These are phyloP conservation scores for Cenchrus fungigraminus DNA, from an alignment of 176 grass and related monocot species.

Conservation along the genomic window DNA sequence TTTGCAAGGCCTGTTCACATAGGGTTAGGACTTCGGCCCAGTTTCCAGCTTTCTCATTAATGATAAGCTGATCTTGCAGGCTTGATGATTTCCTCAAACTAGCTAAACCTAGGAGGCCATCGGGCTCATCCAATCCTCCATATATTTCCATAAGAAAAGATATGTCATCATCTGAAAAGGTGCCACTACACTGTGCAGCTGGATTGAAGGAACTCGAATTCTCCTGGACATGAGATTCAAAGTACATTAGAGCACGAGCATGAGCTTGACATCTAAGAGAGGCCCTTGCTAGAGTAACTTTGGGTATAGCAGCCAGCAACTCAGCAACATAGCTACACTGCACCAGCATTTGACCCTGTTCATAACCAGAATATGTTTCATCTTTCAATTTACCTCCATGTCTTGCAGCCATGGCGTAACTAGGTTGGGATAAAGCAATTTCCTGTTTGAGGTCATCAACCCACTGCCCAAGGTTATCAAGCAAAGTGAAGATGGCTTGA, in stretches of 20 bases:
- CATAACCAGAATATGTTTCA: conserved; percentile 43
- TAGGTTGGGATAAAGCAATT: conserved; percentile 81
- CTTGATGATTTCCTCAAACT: conserved; percentile 86
- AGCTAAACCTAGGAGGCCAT: conserved; percentile 87
- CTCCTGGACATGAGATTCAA: conserved; percentile 82
- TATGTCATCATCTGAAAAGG: conserved; percentile 93
- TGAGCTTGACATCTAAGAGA: conserved; percentile 93
- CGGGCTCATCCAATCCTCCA: conserved; percentile 90
- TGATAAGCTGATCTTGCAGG: conserved; percentile 95
- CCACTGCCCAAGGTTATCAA: conserved; percentile 98
- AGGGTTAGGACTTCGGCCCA: conserved; percentile 95
- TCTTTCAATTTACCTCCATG: conserved; percentile 61
- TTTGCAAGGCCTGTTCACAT: conserved; percentile 95
- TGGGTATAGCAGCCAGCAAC: conserved; percentile 84
- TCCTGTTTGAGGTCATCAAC: conserved; percentile 97
- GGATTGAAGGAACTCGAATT: conserved; percentile 95
- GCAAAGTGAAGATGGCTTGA: conserved; percentile 96
- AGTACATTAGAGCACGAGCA: conserved; percentile 93
- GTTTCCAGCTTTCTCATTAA: conserved; percentile 95
- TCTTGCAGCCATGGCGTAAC: conserved; percentile 43
- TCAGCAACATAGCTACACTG: conserved; percentile 84
- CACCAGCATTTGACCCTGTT: conserved; percentile 69
- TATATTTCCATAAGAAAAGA: conserved; percentile 99
- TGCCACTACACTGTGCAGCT: conserved; percentile 71
- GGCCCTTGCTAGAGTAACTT: conserved; percentile 92